Base-by-base conservation (phyloP, 2,329 filamentous ascomycete species). In the Colletotrichum phormii region DNA sequence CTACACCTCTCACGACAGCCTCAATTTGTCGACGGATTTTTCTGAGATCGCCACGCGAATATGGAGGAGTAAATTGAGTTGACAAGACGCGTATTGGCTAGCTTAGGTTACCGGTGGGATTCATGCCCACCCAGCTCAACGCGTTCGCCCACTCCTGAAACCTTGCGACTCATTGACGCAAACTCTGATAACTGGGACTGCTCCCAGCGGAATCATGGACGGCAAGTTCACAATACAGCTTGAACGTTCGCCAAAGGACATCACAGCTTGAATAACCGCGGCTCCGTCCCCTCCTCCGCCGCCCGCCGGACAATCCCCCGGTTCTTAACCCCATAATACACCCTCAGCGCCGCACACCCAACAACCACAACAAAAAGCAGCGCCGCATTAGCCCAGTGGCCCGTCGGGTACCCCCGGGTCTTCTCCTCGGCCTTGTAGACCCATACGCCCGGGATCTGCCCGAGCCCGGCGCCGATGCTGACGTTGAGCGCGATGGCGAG, bases 361-460 rank as follows among this genome's bases (percentile, higher is more conserved):
- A 83, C 84, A 1, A 87, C 84, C 0, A 91, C 90, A 72, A 91
- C 87, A 13, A 92, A 82, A 53, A 92, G 77, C 75, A 92, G 80
- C 12, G 82, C 90, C 2, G 89, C 90, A 78, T 93, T 92, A 5
- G 87, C 88, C 89, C 90, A 93, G 78, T 94, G 92, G 0, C 92
- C 92, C 0, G 91, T 94, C 0, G 91, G 91, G 78, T 93, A 94
- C 0, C 92, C 92, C 11, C 76, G 81, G 26, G 82, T 79, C 22
- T 86, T 87, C 80, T 94, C 91, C 12, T 88, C 82, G 1, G 88
- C 85, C 77, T 92, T 92, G 81, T 94, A 94, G 74, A 93, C 94
- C 91, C 91, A 94, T 1, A 93, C 91, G 0, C 92, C 92, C 0
- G 90, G 88, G 53, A 94, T 94, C 80, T 94, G 92, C 0, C 92